Evolutionary conservation across 257 asterid genomes (phyloP), one percentile per base, ranked within the genome.

Genomic region (Asclepias syriaca): DNA sequence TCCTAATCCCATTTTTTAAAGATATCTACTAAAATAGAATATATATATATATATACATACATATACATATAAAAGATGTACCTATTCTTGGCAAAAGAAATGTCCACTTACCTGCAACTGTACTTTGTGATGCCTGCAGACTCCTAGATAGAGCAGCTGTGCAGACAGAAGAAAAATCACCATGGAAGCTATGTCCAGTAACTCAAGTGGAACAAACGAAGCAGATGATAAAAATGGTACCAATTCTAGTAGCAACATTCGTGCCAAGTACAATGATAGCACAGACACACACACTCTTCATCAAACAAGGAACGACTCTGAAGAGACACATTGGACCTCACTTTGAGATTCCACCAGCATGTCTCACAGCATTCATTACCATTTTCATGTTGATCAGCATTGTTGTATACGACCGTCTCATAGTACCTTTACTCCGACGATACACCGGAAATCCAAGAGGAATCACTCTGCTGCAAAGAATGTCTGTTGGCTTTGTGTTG

Each of bases 131-230:
- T 5, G 43, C 21, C 29, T 69, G 81, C 85, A 87, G 97, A 74
- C 82, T 87, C 63, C 80, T 91, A 19, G 87, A 87, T 80, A 91
- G 84, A 76, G 97, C 97, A 32, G 76, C 90, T 54, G 93, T 89
- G 8, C 73, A 70, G 72, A 83, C 85, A 34, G 83, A 79, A 24
- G 67, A 85, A 22, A 81, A 72, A 1, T 81, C 81, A 58, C 88
- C 90, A 14, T 89, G 95, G 96, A 71, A 80, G 75, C 81, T 89
- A 12, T 86, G 91, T 74, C 50, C 96, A 8, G 87, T 89, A 45
- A 89, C 96, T 2, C 88, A 87, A 85, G 96, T 91, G 2, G 97
- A 91, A 77, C 95, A 91, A 75, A 86, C 95, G 15, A 91, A 91
- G 69, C 95, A 87, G 73, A 89, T 91, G 87, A 79, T 91, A 34